These are phyloP conservation scores for Puccinia novopanici DNA, from an alignment of 1,284 basidiomycete genomes.

Conservation along the genomic window DNA sequence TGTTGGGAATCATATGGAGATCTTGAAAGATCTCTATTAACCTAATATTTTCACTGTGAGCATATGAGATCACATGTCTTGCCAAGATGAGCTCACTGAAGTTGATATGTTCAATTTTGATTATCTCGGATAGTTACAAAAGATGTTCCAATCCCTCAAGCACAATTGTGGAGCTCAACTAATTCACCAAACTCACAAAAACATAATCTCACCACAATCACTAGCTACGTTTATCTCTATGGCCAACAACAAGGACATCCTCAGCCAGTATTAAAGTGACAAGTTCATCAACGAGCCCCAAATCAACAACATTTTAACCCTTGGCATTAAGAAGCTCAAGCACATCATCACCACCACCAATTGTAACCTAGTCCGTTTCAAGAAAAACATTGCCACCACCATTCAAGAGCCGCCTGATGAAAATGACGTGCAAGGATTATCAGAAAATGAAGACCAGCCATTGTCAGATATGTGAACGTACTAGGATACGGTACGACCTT, in stretches of 20 bases:
- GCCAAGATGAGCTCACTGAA: no score
- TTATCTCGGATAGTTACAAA: background rate
- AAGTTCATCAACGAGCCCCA: no score
- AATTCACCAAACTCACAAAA: background rate
- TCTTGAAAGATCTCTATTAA: background rate
- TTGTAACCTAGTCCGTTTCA: no score
- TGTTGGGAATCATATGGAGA: background rate
- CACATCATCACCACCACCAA: background rate
- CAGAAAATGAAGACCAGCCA: no score
- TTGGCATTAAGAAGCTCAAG: slow-evolving; percentile 9
- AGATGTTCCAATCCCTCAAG: background rate
- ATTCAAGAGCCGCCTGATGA: background rate
- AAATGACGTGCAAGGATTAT: background rate
- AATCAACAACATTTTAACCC: background rate
- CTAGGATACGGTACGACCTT: background rate
- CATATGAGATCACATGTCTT: background rate
- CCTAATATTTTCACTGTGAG: background rate
- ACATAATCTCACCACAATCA: background rate
- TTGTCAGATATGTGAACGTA: no score
- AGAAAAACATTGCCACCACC: background rate
- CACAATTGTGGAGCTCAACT: background rate
- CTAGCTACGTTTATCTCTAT: no score
- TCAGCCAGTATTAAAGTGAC: no score
- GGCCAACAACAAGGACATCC: no score
- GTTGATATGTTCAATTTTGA: background rate